A percentile compares a stretch with the other conserved stretches of the same genome.
Evolutionary conservation across 257 asterid genomes (phyloP).

Genomic region (Salvia miltiorrhiza): DNA sequence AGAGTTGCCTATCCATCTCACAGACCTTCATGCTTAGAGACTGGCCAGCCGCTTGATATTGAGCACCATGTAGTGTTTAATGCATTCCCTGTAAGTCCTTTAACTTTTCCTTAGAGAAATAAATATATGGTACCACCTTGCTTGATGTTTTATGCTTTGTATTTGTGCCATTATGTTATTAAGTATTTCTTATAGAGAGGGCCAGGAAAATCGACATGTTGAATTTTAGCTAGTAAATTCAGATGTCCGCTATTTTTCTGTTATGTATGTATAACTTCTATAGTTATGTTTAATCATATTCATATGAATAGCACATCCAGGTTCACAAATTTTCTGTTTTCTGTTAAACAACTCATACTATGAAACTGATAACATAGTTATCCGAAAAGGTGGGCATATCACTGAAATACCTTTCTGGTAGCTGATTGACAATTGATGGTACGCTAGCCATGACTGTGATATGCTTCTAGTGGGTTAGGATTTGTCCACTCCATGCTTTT

Average conservation of each 20-base stretch:
- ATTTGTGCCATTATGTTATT: slow-evolving; percentile 4
- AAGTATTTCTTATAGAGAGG: background rate
- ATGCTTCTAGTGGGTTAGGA: background rate
- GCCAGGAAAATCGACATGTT: background rate
- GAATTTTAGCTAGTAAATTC: slow-evolving; percentile 8
- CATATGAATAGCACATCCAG: background rate
- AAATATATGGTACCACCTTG: background rate
- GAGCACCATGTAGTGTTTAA: slow-evolving; percentile 93
- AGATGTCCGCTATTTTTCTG: background rate
- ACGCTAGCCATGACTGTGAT: background rate
- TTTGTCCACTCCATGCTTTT: background rate
- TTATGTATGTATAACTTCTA: background rate
- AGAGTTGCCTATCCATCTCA: slow-evolving; percentile 82
- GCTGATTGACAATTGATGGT: background rate
- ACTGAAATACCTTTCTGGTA: slow-evolving; percentile 1
- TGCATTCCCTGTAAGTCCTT: slow-evolving; percentile 72
- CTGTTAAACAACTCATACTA: slow-evolving; percentile 4
- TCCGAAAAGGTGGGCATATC: background rate
- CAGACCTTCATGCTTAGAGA: slow-evolving; percentile 91
- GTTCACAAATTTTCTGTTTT: background rate
- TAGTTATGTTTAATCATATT: background rate
- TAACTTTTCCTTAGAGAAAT: slow-evolving; percentile 7
- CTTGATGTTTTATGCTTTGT: slow-evolving; percentile 7
- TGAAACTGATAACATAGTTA: background rate
- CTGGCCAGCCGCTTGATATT: slow-evolving; percentile 94